These are phyloP conservation scores for Penicillium vulpinum DNA, from an alignment of 2,329 filamentous ascomycete species.

Conservation along the genomic window DNA sequence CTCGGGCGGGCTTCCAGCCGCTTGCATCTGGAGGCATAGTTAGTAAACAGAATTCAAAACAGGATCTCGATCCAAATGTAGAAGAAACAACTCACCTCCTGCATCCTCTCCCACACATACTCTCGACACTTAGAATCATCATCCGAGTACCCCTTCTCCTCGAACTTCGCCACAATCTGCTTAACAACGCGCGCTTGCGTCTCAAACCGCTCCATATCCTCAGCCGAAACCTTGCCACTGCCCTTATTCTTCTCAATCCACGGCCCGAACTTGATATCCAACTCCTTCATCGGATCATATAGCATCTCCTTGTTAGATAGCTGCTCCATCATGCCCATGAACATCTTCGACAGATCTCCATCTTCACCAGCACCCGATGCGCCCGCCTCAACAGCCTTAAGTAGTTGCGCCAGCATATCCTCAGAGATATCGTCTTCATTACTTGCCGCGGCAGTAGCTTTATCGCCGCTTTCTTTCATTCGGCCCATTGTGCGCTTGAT, in stretches of 20 bases:
- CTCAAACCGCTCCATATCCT: conserved; percentile 77
- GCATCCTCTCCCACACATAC: conserved; percentile 96
- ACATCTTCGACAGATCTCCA: conserved; percentile 90
- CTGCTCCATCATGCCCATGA: conserved; percentile 98
- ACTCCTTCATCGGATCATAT: conserved; percentile 98
- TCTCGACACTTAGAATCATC: conserved; percentile 77
- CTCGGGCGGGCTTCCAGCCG: conserved; percentile 81
- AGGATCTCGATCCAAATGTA: not conserved
- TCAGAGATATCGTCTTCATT: conserved; percentile 64
- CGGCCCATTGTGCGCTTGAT: conserved; percentile 94
- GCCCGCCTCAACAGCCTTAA: conserved; percentile 79
- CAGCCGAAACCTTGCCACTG: conserved; percentile 57
- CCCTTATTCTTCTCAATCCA: conserved; percentile 80
- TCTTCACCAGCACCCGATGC: conserved; percentile 62
- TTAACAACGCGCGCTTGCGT: conserved; percentile 75
- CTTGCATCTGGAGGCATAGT: conserved; percentile 79
- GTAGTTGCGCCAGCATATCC: conserved; percentile 86
- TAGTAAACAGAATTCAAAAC: conserved; percentile 2
- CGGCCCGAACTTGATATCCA: conserved; percentile 84
- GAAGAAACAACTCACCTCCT: conserved; percentile 66
- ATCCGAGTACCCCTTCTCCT: conserved; percentile 78
- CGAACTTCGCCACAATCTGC: conserved; percentile 88
- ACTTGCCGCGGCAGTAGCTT: conserved; percentile 73
- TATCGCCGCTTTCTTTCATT: conserved; percentile 85
- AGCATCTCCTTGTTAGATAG: conserved; percentile 97